phyloP scores from a whole-genome alignment of 225 moss, liverwort and hornwort genomes.

The Sphagnum contortum region DNA sequence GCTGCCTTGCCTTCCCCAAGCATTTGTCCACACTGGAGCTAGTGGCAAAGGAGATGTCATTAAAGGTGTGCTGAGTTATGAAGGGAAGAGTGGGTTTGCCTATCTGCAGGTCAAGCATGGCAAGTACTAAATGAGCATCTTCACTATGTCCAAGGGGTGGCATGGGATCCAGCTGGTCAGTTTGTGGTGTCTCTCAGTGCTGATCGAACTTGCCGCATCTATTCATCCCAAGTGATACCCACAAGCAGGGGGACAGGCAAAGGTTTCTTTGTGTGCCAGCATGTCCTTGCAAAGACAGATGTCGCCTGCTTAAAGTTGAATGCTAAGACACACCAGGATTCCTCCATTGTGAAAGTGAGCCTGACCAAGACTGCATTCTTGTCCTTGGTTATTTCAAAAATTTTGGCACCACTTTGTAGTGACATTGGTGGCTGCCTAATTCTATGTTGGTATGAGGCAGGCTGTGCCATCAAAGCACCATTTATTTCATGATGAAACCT shows the following conservation, averaged over 20 bases:
- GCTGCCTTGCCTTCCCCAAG: neutral
- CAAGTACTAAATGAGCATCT: slow-evolving; percentile 76
- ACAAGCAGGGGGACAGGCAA: slow-evolving; percentile 27
- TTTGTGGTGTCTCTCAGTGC: slow-evolving; percentile 82
- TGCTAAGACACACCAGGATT: slow-evolving; percentile 22
- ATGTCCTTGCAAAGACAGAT: slow-evolving; percentile 57
- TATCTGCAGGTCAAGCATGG: slow-evolving; percentile 36
- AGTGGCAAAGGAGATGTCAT: too few relatives aligned
- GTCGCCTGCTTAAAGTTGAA: slow-evolving; percentile 12
- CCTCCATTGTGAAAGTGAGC: slow-evolving; percentile 25
- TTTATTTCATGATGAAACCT: slow-evolving; percentile 81
- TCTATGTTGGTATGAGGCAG: slow-evolving; percentile 11
- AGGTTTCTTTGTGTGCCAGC: slow-evolving; percentile 41
- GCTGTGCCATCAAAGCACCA: slow-evolving; percentile 40
- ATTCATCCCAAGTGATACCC: slow-evolving; percentile 36
- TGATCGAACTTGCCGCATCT: slow-evolving; percentile 93
- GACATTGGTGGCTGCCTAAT: neutral
- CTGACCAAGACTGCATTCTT: neutral
- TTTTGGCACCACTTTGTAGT: too few relatives aligned
- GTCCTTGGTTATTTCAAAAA: too few relatives aligned
- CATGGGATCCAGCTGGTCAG: slow-evolving; percentile 83
- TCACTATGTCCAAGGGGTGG: slow-evolving; percentile 93
- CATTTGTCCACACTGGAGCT: too few relatives aligned
- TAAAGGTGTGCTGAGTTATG: too few relatives aligned
- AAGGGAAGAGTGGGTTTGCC: neutral